Percentiles rank a stretch among this genome's conserved stretches.
Conservation (phyloP, 192 early-diverging fungal species). For the Linnemannia exigua region DNA sequence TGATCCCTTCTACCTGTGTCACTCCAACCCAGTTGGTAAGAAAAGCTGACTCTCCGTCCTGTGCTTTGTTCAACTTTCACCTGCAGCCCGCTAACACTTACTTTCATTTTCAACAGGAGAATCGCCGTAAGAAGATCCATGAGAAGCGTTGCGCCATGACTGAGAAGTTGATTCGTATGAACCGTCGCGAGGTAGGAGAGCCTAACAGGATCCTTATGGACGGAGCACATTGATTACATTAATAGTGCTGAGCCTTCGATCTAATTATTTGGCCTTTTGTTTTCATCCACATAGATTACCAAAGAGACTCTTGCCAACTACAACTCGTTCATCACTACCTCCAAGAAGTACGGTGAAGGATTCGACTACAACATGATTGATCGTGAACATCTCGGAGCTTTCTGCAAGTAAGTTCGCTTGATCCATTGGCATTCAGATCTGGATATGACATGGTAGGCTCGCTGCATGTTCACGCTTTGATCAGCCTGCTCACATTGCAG, state of each 20-base stretch:
- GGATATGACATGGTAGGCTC: not conserved
- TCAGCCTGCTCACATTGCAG: not conserved
- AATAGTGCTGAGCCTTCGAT: not conserved
- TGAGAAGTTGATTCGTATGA: constrained; percentile 58
- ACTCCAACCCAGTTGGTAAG: constrained; percentile 64
- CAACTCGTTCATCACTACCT: constrained; percentile 49
- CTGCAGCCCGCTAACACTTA: not conserved
- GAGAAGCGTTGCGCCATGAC: constrained; percentile 62
- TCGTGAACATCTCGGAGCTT: constrained; percentile 58
- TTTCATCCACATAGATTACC: constrained; percentile 46
- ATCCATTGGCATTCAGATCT: not conserved
- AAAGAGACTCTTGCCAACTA: constrained; percentile 55
- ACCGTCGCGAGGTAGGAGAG: constrained; percentile 49
- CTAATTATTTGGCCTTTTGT: not conserved
- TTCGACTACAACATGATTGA: constrained; percentile 63
- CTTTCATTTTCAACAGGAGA: constrained; percentile 40
- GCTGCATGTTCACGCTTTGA: not conserved
- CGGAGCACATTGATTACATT: not conserved
- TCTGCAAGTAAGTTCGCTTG: constrained; percentile 56
- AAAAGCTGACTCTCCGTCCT: not conserved
- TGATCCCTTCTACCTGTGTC: constrained; percentile 68
- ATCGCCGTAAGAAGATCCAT: constrained; percentile 61
- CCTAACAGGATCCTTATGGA: not conserved
- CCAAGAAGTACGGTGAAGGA: constrained; percentile 61
- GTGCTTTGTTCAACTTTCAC: not conserved